phyloP scores from a whole-genome alignment of 179 eudicot genomes.

The Dionaea muscipula region DNA sequence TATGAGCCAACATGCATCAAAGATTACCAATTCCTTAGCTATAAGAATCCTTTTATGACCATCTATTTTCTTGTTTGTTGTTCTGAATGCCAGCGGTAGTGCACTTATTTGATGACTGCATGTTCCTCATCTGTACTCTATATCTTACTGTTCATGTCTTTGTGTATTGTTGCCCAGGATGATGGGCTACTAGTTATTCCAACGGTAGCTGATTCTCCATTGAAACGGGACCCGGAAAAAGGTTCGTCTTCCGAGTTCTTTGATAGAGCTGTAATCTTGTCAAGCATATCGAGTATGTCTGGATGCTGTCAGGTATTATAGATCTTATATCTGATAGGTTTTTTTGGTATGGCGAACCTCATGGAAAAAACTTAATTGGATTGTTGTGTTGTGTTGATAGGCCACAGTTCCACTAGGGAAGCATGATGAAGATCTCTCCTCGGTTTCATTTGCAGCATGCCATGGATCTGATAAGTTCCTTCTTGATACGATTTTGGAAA shows the following conservation, averaged over 20 bases:
- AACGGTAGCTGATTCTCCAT: conserved; percentile 65
- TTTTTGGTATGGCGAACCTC: conserved; percentile 1
- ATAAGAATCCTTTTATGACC: too few relatives aligned
- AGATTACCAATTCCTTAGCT: too few relatives aligned
- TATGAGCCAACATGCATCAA: too few relatives aligned
- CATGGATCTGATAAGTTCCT: conserved; percentile 78
- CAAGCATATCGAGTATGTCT: conserved; percentile 75
- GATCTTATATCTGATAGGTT: neutral
- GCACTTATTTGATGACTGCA: neutral
- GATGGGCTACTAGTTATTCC: conserved; percentile 77
- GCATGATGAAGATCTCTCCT: conserved; percentile 46
- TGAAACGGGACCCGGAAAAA: conserved; percentile 38
- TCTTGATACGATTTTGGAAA: conserved; percentile 78
- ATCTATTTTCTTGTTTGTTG: too few relatives aligned
- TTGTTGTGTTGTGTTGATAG: conserved; percentile 21
- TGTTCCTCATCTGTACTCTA: neutral
- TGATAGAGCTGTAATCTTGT: conserved; percentile 47
- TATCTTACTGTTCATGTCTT: conserved; percentile 6
- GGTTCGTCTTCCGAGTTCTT: conserved; percentile 39
- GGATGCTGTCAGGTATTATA: conserved; percentile 85
- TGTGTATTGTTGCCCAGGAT: conserved; percentile 28
- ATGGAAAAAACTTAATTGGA: neutral
- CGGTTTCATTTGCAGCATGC: conserved; percentile 65
- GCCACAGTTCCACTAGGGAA: conserved; percentile 64
- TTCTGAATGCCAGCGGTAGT: too few relatives aligned